phyloP scores from a whole-genome alignment of 1,284 basidiomycete species.

The Ceratobasidium sp. region DNA sequence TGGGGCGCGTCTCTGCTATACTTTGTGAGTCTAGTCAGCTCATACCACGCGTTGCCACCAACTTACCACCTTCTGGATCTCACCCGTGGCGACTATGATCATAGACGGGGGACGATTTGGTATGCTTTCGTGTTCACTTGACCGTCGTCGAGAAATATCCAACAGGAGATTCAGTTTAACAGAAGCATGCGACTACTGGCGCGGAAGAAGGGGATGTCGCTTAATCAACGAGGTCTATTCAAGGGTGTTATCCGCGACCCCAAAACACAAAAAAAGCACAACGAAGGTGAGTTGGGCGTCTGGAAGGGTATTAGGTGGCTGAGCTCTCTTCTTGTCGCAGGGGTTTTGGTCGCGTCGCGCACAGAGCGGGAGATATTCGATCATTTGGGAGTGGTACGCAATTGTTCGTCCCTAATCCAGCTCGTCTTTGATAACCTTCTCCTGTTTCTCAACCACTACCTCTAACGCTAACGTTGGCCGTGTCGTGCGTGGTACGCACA shows the following conservation, averaged over 20 bases:
- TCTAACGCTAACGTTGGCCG: slow-evolving; percentile 49
- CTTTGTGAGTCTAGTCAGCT: slow-evolving; percentile 66
- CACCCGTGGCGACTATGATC: background rate
- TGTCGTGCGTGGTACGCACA: slow-evolving; percentile 53
- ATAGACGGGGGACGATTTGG: slow-evolving; percentile 76
- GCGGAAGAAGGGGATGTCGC: slow-evolving; percentile 78
- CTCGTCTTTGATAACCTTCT: slow-evolving; percentile 3
- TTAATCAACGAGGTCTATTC: slow-evolving; percentile 87
- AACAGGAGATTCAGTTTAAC: slow-evolving; percentile 73
- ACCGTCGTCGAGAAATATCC: background rate
- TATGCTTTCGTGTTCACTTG: slow-evolving; percentile 54
- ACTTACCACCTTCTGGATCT: slow-evolving; percentile 9
- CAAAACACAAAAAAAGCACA: slow-evolving; percentile 67
- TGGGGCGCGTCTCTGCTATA: slow-evolving; percentile 88
- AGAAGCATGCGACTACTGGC: slow-evolving; percentile 88
- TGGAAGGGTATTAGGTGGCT: slow-evolving; percentile 15
- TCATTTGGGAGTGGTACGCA: slow-evolving; percentile 62
- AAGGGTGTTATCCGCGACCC: slow-evolving; percentile 76
- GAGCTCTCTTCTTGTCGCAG: slow-evolving; percentile 56
- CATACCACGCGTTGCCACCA: background rate
- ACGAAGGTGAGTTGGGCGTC: slow-evolving; percentile 62
- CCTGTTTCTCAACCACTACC: slow-evolving; percentile 11
- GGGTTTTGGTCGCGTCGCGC: slow-evolving; percentile 78
- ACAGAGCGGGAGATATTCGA: slow-evolving; percentile 87
- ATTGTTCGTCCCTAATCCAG: background rate